These are phyloP conservation scores for Alternaria ventricosa DNA, from an alignment of 2,329 filamentous ascomycete genomes.

Conservation along the genomic window DNA sequence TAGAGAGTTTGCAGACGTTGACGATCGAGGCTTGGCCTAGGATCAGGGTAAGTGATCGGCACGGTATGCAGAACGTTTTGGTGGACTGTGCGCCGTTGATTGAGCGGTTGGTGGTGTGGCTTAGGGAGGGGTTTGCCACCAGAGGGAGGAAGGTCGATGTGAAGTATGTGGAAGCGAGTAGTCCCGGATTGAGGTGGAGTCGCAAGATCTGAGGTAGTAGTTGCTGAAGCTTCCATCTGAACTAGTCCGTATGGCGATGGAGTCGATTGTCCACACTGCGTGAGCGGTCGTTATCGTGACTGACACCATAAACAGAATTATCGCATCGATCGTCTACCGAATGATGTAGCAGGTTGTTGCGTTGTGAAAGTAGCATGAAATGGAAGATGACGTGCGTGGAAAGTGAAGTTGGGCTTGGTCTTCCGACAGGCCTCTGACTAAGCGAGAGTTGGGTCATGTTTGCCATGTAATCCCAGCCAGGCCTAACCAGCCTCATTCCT, in stretches of 20 bases:
- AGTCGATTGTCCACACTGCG: no score
- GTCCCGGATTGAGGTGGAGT: not conserved
- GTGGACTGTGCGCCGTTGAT: conserved; percentile 5
- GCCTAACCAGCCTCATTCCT: conserved; percentile 17
- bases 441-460: conserved; percentile 7
- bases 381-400: not conserved
- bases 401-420: not conserved
- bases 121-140: conserved; percentile 1
- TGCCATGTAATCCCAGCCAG: conserved; percentile 16
- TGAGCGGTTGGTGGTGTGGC: not conserved
- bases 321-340: not conserved
- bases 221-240: not conserved
- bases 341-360: not conserved
- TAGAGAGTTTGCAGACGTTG: not conserved
- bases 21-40: conserved; percentile 9
- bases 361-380: not conserved
- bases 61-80: not conserved
- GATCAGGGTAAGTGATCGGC: not conserved
- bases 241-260: no score
- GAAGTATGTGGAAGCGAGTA: not conserved
- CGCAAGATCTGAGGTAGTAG: not conserved
- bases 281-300: no score
- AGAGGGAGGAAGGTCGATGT: not conserved
- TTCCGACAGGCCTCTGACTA: conserved; percentile 3
- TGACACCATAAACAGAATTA: no score